Base-by-base conservation (phyloP, 352 stramenopile genomes). In the Saprolegnia parasitica region DNA sequence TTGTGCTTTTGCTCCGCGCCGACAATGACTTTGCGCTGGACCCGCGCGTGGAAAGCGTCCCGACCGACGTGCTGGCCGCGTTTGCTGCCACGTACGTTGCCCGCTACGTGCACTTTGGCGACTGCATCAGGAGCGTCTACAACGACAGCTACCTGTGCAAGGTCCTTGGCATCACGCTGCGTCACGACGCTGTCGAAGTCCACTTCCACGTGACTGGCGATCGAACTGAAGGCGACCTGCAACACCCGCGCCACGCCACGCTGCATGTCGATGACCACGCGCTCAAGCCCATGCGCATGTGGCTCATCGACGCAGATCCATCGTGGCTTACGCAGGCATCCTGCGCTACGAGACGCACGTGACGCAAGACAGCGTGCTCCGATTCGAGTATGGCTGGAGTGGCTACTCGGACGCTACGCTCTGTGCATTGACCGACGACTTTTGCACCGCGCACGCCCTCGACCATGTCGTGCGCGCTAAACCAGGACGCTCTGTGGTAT, bases 91-190 rank as follows among this genome's bases (percentile, higher is more conserved):
- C 35, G 52, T 60, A 60, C 10, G 20, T 42, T 15, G 20, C 24
- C 11, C 24, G 52, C 24, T 24, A 42, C 35, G 16, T 60, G 13
- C 11, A 15, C 11, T 60, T 13, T 24, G 24, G 20, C 24, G 11
- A 15, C 16, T 9, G 11, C 11, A 16, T 26, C 11, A 13, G 24
- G 52, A 60, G 52, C 35, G n/a, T 60, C 24, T 60, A 60, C 35
- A 60, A 60, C 35, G n/a, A 24, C 11, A 60, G 35, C 35, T 60
- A 60, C 35, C 11, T 11, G 52, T 60, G 52, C 52, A 35, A 60
- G 3, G 20, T 60, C 10, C 11, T 20, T 16, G 16, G 35, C 52
- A 4, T 60, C 16, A 24, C 52, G 11, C 13, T 60, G 52, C 11
- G 13, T 8, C 11, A 60, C 11, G 20, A 16, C 13, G n/a, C 13